Evolutionary conservation across 2,329 filamentous ascomycete genomes (phyloP), one percentile per base, ranked within the genome.

Genomic region (Raffaelea arxii): DNA sequence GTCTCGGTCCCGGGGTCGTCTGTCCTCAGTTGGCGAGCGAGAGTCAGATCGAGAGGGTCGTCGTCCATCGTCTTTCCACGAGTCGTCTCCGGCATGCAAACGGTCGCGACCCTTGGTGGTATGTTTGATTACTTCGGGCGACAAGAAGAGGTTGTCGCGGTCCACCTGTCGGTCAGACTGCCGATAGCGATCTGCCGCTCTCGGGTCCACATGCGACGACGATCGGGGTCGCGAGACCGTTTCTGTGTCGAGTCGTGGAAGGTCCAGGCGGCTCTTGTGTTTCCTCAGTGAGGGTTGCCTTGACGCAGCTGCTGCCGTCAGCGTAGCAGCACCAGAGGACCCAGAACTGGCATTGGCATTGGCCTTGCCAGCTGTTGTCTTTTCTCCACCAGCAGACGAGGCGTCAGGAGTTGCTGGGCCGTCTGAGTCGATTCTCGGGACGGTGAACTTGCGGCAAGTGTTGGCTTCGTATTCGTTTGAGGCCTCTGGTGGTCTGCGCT

Each of bases 241-340:
- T 2, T 67, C 62, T 2, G 72, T 75, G 25, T 71, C 65, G 14
- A 75, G 59, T 6, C 62, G 64, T 4, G 71, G 70, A 5, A 75
- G 54, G 24, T 72, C 65, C n/a, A 59, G 56, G 27, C 61, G 63
- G 46, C 64, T 66, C 50, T 54, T 64, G 21, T 58, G 59, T 43
- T 58, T 59, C n/a, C 57, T 54, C 4, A 61, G 19, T 25, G 22
- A 41, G 25, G 2, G 39, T 14, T 14, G 32, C 42, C 24, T 36
- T 14, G 14, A 36, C 6, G 36, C 30, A 10, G 43, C 44, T 22
- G 25, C 56, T 4, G 43, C 47, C 12, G 43, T 42, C 6, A 38
- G 7, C 5, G 18, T 16, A 11, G 23, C 43, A 39, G 44, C 27
- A 18, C n/a, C 38, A 2, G n/a, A n/a, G n/a, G n/a, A n/a, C n/a